Conservation (phyloP, 192 early-diverging fungal genomes). For the Dimargaris cristalligena region DNA sequence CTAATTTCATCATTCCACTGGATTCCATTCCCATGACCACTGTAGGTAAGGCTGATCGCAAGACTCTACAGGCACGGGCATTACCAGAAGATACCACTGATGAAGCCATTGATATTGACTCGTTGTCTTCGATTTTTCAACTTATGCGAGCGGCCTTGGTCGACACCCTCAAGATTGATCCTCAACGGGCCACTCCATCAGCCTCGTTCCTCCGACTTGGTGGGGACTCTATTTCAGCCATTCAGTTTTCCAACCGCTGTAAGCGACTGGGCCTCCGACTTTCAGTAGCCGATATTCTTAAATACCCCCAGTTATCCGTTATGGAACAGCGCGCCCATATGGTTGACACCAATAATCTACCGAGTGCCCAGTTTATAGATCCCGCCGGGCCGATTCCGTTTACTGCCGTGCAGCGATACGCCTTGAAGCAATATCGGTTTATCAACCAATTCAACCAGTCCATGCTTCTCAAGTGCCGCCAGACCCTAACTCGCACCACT, state of each 20-base stretch:
- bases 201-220: neutral
- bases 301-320: neutral
- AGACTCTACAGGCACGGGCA: neutral
- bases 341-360: neutral
- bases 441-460: slow-evolving; percentile 5
- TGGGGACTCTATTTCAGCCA: neutral
- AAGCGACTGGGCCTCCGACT: neutral
- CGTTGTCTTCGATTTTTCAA: neutral
- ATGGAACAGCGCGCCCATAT: neutral
- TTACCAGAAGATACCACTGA: neutral
- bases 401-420: neutral
- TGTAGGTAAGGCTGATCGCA: slow-evolving; percentile 4
- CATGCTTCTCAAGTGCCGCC: slow-evolving; percentile 1
- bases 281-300: slow-evolving; percentile 6
- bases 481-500: neutral
- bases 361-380: neutral
- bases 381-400: neutral
- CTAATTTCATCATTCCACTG: neutral
- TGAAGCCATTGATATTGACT: neutral
- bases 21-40: neutral
- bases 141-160: neutral
- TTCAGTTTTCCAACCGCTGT: neutral
- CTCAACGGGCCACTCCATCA: neutral
- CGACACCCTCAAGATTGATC: neutral
- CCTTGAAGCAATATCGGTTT: neutral